Evolutionary conservation across 768 basidiomycete species (phyloP), one percentile per base, ranked within the genome.

Genomic region (Tulasnella sp.): DNA sequence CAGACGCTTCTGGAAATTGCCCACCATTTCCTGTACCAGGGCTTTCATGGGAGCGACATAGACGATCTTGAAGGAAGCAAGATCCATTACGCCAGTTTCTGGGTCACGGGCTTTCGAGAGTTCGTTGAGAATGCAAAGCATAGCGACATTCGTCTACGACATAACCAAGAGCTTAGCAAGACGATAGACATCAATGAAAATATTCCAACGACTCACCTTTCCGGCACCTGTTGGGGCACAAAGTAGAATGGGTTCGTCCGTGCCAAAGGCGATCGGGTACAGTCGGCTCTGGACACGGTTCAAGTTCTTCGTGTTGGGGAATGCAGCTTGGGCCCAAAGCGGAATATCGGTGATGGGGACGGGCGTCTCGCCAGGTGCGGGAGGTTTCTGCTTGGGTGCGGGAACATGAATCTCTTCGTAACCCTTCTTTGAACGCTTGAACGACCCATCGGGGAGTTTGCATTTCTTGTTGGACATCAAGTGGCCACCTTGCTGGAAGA

Each of bases 21-120:
- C 88, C 59, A 98, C 96, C 84, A 94, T 92, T 70, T 99, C 96
- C 67, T 98, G 94, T 0, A 99, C 94, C 57, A 99, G 79, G 2
- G 94, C 96, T 69, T 99, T 99, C 96, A 99, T 99, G 3, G 94
- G 96, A 0, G 96, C 94, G 50, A 99, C 81, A 68, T 98, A 99
- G 63, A 99, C 82, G 54, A 96, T 86, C 72, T 99, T 99, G 80
- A 98, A 96, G 0, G 85, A 73, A 60, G 87, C 83, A 32, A 92
- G 76, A 65, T 91, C 87, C 65, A 96, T 86, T 8, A 71, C 69
- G 35, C 88, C 88, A 0, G 86, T 85, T 15, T 74, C 75, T 41
- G 85, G 83, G 65, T 93, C 80, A n/a, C 90, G 82, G 68, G 86
- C 82, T 65, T 96, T 94, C 32, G 77, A 72, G 21, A 99, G 78